Evolutionary conservation across 257 asterid genomes (phyloP).

Genomic region (Solanum sparsipilum): DNA sequence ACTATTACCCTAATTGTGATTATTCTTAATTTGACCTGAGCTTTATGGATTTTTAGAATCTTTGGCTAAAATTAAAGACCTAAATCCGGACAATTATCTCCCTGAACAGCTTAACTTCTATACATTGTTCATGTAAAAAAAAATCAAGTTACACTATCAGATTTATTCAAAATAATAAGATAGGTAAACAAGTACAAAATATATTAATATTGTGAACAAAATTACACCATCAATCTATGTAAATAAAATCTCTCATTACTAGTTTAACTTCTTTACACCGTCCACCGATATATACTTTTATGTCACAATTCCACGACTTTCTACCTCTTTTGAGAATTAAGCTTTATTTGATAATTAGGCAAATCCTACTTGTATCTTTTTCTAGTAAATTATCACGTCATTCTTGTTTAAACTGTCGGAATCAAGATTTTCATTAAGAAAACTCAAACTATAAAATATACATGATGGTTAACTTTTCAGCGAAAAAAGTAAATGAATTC

Average conservation of each 20-base stretch:
- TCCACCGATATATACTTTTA: background rate
- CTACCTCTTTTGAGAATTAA: background rate
- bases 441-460: background rate
- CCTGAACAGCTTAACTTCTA: background rate
- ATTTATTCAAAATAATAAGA: background rate
- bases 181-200: background rate
- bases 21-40: background rate
- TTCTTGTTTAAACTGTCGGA: accelerated
- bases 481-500: background rate
- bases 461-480: background rate
- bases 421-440: background rate
- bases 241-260: background rate
- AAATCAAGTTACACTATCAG: background rate
- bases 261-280: background rate
- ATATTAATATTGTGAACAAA: background rate
- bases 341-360: background rate
- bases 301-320: background rate
- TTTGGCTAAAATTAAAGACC: background rate
- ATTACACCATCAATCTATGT: background rate
- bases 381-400: background rate
- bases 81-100: background rate
- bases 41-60: background rate
- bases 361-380: background rate
- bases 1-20: background rate
- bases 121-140: background rate